phyloP scores from a whole-genome alignment of 2,329 filamentous ascomycete genomes.

The Microcyclosporella mali region DNA sequence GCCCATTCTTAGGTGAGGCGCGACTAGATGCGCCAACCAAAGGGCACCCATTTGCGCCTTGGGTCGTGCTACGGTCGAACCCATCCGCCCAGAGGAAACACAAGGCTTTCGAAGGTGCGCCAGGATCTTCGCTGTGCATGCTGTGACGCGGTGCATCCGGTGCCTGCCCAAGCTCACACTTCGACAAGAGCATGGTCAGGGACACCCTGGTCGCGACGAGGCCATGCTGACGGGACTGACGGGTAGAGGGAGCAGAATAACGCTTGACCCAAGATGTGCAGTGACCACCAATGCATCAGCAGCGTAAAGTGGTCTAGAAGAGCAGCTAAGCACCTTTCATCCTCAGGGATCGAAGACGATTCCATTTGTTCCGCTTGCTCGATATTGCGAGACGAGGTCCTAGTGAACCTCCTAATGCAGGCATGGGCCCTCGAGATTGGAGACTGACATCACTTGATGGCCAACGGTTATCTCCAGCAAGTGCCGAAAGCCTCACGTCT shows the following conservation, averaged over 20 bases:
- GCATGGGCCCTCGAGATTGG: too few relatives aligned
- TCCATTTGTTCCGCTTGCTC: too few relatives aligned
- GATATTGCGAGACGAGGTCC: too few relatives aligned
- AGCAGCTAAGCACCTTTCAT: too few relatives aligned
- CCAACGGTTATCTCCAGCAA: constrained; percentile 13
- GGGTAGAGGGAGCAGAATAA: constrained; percentile 2
- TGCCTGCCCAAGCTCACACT: constrained; percentile 16
- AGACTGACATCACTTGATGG: constrained; percentile 19
- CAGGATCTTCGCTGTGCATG: constrained; percentile 22
- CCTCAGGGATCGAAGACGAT: too few relatives aligned
- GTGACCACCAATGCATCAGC: constrained; percentile 7
- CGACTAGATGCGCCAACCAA: constrained; percentile 21
- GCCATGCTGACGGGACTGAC: constrained; percentile 11
- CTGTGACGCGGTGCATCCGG: constrained; percentile 19
- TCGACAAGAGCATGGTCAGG: constrained; percentile 4
- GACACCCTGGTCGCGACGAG: constrained; percentile 13
- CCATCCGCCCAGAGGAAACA: constrained; percentile 18
- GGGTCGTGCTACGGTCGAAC: constrained; percentile 23
- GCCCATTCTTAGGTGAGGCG: constrained; percentile 22
- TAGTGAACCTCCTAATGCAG: too few relatives aligned
- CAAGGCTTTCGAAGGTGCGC: constrained; percentile 16
- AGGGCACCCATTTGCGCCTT: constrained; percentile 18
- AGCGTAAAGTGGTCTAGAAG: constrained; percentile 6
- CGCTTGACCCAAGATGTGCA: constrained; percentile 16
- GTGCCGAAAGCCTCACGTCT: constrained; percentile 18